phyloP scores from a whole-genome alignment of 441 rosid genomes.

The Biscutella laevigata region DNA sequence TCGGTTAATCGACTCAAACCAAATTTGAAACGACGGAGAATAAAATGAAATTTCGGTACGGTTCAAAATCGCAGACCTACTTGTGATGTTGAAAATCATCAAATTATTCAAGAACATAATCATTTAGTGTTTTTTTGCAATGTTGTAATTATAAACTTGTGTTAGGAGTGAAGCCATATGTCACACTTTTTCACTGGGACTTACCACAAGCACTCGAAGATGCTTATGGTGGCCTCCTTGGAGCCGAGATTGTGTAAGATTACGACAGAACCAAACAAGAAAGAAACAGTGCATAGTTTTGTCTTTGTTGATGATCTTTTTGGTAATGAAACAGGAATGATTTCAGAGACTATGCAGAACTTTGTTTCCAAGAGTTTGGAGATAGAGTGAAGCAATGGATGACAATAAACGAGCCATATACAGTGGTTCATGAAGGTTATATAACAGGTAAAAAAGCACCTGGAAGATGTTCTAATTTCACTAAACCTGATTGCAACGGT shows the following conservation, averaged over 20 bases:
- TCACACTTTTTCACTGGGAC: constrained; percentile 49
- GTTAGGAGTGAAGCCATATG: constrained; percentile 39
- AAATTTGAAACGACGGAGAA: no score
- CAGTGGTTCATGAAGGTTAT: constrained; percentile 35
- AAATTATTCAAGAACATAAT: no score
- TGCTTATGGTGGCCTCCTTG: constrained; percentile 44
- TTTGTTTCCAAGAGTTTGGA: constrained; percentile 57
- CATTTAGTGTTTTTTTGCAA: no score
- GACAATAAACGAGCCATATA: constrained; percentile 58
- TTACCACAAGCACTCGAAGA: constrained; percentile 48
- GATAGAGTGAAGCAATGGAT: constrained; percentile 74
- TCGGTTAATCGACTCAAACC: no score
- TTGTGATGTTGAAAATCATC: no score
- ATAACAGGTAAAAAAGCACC: constrained; percentile 32
- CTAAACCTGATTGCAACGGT: constrained; percentile 28
- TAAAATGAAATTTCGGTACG: no score
- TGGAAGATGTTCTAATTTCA: constrained; percentile 53
- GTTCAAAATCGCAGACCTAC: no score
- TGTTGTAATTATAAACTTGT: background rate
- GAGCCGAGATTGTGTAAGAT: constrained; percentile 33
- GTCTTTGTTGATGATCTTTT: background rate
- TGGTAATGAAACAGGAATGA: constrained; percentile 28
- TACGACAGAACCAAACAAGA: background rate
- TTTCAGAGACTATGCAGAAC: constrained; percentile 42
- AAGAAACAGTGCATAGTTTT: background rate